Base-by-base conservation (phyloP, 164 flowering plant species). In the Taxillus chinensis region DNA sequence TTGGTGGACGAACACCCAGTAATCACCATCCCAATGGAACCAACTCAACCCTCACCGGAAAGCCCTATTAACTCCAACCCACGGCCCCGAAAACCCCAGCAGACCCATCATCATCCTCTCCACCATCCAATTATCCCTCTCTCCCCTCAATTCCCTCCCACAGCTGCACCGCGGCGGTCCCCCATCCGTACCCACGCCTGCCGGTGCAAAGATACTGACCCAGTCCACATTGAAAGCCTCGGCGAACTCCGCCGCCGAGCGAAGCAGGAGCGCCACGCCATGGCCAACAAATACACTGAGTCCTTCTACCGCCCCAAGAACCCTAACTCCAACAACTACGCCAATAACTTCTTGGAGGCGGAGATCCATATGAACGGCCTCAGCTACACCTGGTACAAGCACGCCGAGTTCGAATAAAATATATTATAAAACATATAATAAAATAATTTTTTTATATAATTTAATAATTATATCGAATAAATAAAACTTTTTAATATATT, bases 301-400 rank as follows among this genome's bases (percentile, higher is more conserved):
- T 85, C 81, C 39, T 92, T 85, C 67, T 88, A 82, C 80, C 73
- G 97, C 46, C 81, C 82, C 17, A 90, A 90, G 52, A 93, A 86
- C 70, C 86, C 96, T n/a, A 72, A 78, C 62, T 69, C 65, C 13
- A n/a, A n/a, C n/a, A 81, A 73, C 64, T 75, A 88, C 49, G 80
- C 98, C 2, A 89, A 90, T 57, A 84, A 86, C 59, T 90, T 88
- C 76, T 58, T 89, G 0, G 89, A 90, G 60, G 86, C 80, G 1
- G 87, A 86, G 77, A 83, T 93, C 7, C 81, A 90, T 46, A 74
- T 76, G 82, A 86, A 90, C 40, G 97, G 98, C 5, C 74, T 88
- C 8, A 97, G 97, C 0, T 66, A 83, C 55, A 97, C 90, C 60
- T 93, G 97, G 98, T 93, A 86, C 79, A 90, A 90, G 78, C 90